A percentile compares a stretch with the other conserved stretches of the same genome.
phyloP scores from a whole-genome alignment of 2,329 filamentous ascomycete genomes.

The Fusarium sp. region DNA sequence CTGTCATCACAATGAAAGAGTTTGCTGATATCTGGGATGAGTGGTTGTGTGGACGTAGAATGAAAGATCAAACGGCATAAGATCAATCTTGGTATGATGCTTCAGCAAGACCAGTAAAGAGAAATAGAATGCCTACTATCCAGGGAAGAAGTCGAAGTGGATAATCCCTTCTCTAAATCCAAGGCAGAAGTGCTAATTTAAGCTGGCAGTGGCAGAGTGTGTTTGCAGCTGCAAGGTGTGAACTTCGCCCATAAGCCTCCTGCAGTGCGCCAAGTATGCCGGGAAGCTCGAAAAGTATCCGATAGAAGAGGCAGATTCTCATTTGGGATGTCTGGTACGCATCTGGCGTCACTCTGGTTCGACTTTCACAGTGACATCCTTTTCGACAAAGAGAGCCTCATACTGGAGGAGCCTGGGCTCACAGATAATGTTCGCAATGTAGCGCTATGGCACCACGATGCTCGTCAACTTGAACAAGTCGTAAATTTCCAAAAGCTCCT shows the following conservation, averaged over 20 bases:
- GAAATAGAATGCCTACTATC: no score
- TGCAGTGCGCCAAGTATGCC: neutral
- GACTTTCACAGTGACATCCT: neutral
- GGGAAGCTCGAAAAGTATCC: slow-evolving; percentile 1
- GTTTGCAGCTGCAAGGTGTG: neutral
- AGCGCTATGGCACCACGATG: neutral
- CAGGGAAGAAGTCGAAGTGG: no score
- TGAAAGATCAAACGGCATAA: neutral
- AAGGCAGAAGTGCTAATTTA: neutral
- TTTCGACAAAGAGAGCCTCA: neutral
- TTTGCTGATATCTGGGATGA: neutral
- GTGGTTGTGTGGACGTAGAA: neutral
- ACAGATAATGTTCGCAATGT: neutral
- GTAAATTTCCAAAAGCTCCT: neutral
- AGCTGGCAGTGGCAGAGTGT: neutral
- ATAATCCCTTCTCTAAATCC: neutral
- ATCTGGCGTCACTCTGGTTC: neutral
- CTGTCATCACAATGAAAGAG: neutral
- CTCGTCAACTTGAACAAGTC: neutral
- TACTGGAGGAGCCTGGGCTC: fast-evolving
- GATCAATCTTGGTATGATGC: no score
- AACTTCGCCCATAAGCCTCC: neutral
- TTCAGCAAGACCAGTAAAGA: no score
- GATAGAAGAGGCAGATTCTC: neutral
- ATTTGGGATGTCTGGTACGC: fast-evolving